Evolutionary conservation across 495 filamentous ascomycete genomes (phyloP), one percentile per base, ranked within the genome.

Genomic region (Parathielavia appendiculata): DNA sequence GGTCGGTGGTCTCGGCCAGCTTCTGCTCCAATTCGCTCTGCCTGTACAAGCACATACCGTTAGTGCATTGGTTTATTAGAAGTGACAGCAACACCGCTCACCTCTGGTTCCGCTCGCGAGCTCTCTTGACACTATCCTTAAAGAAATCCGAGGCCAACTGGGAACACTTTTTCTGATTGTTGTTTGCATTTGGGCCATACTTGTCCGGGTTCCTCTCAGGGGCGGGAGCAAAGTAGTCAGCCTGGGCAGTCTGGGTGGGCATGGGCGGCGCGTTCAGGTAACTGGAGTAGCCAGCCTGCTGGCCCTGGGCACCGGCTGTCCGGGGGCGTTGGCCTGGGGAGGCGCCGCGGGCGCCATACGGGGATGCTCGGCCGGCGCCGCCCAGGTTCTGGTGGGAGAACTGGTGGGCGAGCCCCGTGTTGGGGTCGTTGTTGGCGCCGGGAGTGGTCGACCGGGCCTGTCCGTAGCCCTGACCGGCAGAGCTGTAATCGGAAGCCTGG

Each of bases 381-480:
- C 87, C 89, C 9, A 97, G 82, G 70, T 97, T 95, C 79, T 99
- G 93, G 72, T 97, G 91, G 38, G 92, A 93, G 69, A 99, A 92
- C 69, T 99, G 93, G 67, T 95, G 90, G 62, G 90, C 90, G 48
- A 99, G 79, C 22, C 91, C 92, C 61, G 91, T 89, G 77, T 80
- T 89, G 77, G 76, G 84, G 80, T 79, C 88, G 76, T 78, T 87
- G 59, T 64, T 71, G 71, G 68, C 84, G 72, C 72, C 78, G 58
- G 76, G 74, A 20, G 69, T 79, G 69, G 69, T 79, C 61, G 72
- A 81, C 59, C 83, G 78, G 36, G 79, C 76, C 70, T 88, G 87
- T 61, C 85, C 84, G 48, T 71, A 73, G 57, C 70, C 71, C 55
- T 69, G 67, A 46, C 61, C 67, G 63, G 69, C 68, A 57, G 63